These are phyloP conservation scores for Cubamyces lactineus DNA, from an alignment of 768 basidiomycete genomes.

Conservation along the genomic window DNA sequence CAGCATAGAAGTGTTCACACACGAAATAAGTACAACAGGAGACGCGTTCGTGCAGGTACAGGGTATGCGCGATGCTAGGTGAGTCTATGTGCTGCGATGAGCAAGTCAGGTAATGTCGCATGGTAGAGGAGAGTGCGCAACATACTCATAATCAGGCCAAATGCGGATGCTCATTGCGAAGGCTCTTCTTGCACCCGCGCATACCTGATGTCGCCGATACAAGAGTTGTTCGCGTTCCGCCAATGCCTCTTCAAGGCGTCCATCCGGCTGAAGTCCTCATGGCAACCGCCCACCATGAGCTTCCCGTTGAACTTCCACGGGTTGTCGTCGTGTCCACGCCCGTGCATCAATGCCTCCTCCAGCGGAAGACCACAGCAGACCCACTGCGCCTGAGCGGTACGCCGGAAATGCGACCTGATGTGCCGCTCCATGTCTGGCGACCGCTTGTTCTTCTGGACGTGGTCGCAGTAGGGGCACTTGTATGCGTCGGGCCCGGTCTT, in stretches of 20 bases:
- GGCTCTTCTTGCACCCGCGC: conserved; percentile 13
- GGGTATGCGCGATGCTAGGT: background rate
- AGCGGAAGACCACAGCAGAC: conserved; percentile 42
- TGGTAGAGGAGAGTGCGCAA: too few species aligned
- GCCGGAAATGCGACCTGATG: conserved; percentile 52
- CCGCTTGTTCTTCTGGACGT: conserved; percentile 52
- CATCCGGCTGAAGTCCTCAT: conserved; percentile 41
- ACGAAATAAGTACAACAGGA: background rate
- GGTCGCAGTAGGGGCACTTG: conserved; percentile 52
- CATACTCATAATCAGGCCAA: background rate
- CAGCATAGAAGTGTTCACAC: background rate
- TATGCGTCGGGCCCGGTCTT: conserved; percentile 38
- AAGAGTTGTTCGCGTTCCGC: conserved; percentile 18
- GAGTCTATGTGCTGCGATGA: too few species aligned
- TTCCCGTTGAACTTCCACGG: conserved; percentile 30
- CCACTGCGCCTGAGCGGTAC: conserved; percentile 34
- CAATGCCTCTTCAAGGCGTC: conserved; percentile 45
- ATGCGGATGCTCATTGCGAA: background rate
- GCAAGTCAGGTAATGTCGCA: too few species aligned
- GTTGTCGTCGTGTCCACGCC: conserved; percentile 13
- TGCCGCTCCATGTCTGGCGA: conserved; percentile 64
- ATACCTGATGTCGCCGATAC: conserved; percentile 19
- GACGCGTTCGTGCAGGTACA: background rate
- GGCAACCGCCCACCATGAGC: conserved; percentile 43
- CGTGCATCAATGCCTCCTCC: conserved; percentile 27